phyloP scores from a whole-genome alignment of 2,329 filamentous ascomycete species.

The Calonectria montana region DNA sequence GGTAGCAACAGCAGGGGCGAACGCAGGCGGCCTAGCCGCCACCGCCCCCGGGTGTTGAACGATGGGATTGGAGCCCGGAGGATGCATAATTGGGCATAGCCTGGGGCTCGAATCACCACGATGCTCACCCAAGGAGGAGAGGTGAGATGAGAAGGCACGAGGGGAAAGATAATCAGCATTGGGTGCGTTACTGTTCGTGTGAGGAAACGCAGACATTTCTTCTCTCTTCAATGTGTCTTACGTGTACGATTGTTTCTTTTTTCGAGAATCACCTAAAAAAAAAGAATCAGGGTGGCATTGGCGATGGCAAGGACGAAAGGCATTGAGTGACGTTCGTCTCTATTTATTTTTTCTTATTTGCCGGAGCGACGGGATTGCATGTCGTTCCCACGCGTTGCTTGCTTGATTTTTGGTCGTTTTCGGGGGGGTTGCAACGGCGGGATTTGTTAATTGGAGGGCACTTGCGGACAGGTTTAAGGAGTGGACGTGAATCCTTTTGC shows the following conservation, averaged over 20 bases:
- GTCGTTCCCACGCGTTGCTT: constrained; percentile 42
- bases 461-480: constrained; percentile 24
- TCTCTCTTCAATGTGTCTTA: constrained; percentile 46
- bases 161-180: constrained; percentile 48
- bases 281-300: constrained; percentile 46
- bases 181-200: constrained; percentile 40
- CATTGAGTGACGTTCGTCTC: constrained; percentile 23
- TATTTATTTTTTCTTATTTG: constrained; percentile 35
- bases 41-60: constrained; percentile 5
- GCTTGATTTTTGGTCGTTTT: constrained; percentile 43
- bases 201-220: constrained; percentile 40
- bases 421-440: constrained; percentile 41
- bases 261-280: constrained; percentile 46
- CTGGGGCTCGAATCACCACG: constrained; percentile 2
- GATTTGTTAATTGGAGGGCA: constrained; percentile 40
- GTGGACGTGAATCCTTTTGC: constrained; percentile 40
- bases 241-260: constrained; percentile 53
- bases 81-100: constrained; percentile 8
- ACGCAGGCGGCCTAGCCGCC: constrained; percentile 28
- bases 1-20: constrained; percentile 44
- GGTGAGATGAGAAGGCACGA: constrained; percentile 37
- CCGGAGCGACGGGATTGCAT: constrained; percentile 40
- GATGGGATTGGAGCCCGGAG: background rate
- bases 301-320: constrained; percentile 26
- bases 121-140: constrained; percentile 4